phyloP scores from a whole-genome alignment of 2,329 filamentous ascomycete species.

The Colletotrichum lentis region DNA sequence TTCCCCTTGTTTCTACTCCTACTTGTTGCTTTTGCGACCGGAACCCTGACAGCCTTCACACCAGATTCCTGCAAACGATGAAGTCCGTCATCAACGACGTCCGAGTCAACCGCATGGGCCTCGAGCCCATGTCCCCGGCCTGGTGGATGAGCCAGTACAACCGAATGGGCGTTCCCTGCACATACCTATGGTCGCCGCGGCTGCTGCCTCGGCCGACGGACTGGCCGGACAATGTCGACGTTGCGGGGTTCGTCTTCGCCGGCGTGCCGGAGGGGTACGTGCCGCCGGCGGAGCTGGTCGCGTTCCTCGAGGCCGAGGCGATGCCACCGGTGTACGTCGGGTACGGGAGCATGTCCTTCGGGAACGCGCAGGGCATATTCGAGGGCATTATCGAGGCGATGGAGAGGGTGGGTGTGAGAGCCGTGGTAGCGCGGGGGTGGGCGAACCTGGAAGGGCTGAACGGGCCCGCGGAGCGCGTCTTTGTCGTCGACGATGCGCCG shows the following conservation, averaged over 20 bases:
- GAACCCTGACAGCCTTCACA: background rate
- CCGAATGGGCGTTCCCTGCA: conserved; percentile 57
- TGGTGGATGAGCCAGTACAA: conserved; percentile 59
- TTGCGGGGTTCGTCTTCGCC: conserved; percentile 64
- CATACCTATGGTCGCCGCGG: conserved; percentile 53
- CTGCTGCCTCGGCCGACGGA: conserved; percentile 63
- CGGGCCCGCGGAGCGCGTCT: background rate
- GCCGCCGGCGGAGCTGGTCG: conserved; percentile 50
- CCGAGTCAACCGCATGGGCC: conserved; percentile 51
- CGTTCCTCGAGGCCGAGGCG: conserved; percentile 44
- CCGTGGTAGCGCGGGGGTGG: conserved; percentile 26
- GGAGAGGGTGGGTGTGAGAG: conserved; percentile 15
- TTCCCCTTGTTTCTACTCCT: no score
- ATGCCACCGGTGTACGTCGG: conserved; percentile 46
- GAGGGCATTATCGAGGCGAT: conserved; percentile 3
- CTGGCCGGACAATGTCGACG: conserved; percentile 62
- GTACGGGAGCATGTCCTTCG: conserved; percentile 47
- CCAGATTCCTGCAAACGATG: conserved; percentile 29
- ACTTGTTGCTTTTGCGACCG: no score
- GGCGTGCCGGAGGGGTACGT: conserved; percentile 56
- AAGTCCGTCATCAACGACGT: conserved; percentile 55
- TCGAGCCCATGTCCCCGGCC: conserved; percentile 57
- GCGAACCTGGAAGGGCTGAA: conserved; percentile 1
- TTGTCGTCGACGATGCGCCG: conserved; percentile 30
- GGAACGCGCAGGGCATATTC: conserved; percentile 13